These are phyloP conservation scores for Kluyveromyces starmeri DNA, from an alignment of 805 yeast species.

Conservation along the genomic window DNA sequence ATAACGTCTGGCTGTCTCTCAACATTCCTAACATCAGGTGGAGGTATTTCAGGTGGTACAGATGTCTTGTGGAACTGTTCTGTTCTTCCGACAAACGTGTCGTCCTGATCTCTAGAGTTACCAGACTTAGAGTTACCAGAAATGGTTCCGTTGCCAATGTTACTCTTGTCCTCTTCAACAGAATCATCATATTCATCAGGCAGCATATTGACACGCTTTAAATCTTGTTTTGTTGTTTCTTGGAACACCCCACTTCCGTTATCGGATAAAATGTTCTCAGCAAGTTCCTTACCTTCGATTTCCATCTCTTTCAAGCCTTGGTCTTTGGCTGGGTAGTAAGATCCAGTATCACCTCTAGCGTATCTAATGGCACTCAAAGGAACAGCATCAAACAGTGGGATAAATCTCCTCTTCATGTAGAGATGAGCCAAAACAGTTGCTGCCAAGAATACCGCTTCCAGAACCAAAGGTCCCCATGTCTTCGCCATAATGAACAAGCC, in stretches of 20 bases:
- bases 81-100: conserved; percentile 25
- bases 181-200: conserved; percentile 13
- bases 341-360: conserved; percentile 32
- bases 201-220: conserved; percentile 23
- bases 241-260: conserved; percentile 22
- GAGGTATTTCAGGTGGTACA: conserved; percentile 17
- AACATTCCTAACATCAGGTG: conserved; percentile 7
- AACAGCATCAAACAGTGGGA: conserved; percentile 56
- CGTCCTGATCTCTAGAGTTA: conserved; percentile 7
- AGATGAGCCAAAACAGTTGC: conserved; percentile 53
- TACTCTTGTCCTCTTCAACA: conserved; percentile 4
- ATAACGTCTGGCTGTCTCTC: conserved; percentile 7
- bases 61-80: conserved; percentile 20
- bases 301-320: conserved; percentile 55
- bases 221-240: conserved; percentile 23
- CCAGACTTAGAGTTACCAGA: conserved; percentile 5
- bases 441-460: conserved; percentile 54
- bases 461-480: conserved; percentile 68
- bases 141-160: conserved; percentile 5
- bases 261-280: conserved; percentile 15
- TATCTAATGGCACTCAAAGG: conserved; percentile 49
- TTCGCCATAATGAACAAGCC: conserved; percentile 71
- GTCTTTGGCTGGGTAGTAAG: conserved; percentile 52
- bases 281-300: conserved; percentile 36
- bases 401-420: conserved; percentile 48